These are phyloP conservation scores for Alternaria viburni DNA, from an alignment of 2,329 filamentous ascomycete species.

Conservation along the genomic window DNA sequence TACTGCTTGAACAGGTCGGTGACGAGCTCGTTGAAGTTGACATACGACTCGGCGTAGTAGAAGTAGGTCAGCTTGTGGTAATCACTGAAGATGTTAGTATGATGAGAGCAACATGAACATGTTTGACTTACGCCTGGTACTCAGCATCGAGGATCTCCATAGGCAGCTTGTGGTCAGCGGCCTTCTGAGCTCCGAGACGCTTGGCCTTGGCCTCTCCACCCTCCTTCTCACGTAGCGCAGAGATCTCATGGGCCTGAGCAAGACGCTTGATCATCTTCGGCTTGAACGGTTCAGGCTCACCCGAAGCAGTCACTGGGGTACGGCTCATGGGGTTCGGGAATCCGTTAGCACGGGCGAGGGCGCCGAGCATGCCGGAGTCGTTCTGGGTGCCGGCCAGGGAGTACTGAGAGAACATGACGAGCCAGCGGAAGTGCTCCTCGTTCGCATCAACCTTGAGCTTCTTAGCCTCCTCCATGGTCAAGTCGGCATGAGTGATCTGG, in stretches of 20 bases:
- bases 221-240: conserved; percentile 90
- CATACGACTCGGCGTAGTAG: conserved; percentile 97
- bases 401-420: conserved; percentile 93
- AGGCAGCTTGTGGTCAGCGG: conserved; percentile 88
- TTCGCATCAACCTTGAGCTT: conserved; percentile 89
- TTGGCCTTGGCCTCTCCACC: conserved; percentile 98
- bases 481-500: conserved; percentile 85
- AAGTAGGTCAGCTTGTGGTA: conserved; percentile 99
- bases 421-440: conserved; percentile 96
- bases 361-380: conserved; percentile 59
- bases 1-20: conserved; percentile 99
- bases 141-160: conserved; percentile 99
- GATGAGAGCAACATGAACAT: conserved; percentile 24
- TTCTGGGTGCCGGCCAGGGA: conserved; percentile 41
- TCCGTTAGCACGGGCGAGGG: conserved; percentile 43
- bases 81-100: conserved; percentile 67
- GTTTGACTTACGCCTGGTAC: conserved; percentile 87
- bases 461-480: conserved; percentile 86
- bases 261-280: conserved; percentile 97
- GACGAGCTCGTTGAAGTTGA: conserved; percentile 98
- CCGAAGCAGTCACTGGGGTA: conserved; percentile 55
- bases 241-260: conserved; percentile 88
- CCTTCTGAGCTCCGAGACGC: conserved; percentile 94
- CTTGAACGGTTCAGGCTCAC: conserved; percentile 72
- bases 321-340: conserved; percentile 37